phyloP scores from a whole-genome alignment of 2,329 filamentous ascomycete genomes.

The Coniella vitis region DNA sequence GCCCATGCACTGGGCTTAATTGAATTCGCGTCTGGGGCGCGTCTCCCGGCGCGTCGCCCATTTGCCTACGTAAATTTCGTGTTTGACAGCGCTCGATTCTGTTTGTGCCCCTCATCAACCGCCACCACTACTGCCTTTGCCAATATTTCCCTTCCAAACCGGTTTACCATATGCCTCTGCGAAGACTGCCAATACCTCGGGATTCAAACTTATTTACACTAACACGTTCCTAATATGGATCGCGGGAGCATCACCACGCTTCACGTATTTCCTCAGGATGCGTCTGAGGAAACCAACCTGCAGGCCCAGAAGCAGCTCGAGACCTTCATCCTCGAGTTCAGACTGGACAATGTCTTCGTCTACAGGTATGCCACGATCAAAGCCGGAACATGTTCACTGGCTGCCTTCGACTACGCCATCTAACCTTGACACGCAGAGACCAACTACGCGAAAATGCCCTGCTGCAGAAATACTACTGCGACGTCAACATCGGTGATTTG shows the following conservation, averaged over 20 bases:
- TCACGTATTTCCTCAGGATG: constrained; percentile 66
- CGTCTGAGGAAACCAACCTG: constrained; percentile 60
- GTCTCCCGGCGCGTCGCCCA: constrained; percentile 1
- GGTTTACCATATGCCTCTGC: too few species aligned
- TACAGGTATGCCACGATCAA: constrained; percentile 62
- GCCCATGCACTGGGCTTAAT: neutral
- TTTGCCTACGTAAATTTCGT: neutral
- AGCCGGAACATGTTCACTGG: neutral
- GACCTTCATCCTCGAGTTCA: constrained; percentile 88
- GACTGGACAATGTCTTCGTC: constrained; percentile 88
- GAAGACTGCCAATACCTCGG: too few species aligned
- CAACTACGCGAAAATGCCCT: constrained; percentile 93
- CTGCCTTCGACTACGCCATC: constrained; percentile 12
- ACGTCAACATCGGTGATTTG: constrained; percentile 90
- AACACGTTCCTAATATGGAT: constrained; percentile 55
- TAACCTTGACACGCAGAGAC: constrained; percentile 54
- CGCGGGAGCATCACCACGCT: constrained; percentile 79
- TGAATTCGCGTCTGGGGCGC: constrained; percentile 1
- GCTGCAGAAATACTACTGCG: constrained; percentile 90
- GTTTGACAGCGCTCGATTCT: neutral
- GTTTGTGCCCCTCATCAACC: neutral
- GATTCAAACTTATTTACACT: too few species aligned
- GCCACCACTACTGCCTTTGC: neutral
- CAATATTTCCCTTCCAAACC: neutral
- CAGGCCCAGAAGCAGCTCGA: constrained; percentile 75